Base-by-base conservation (phyloP, 805 yeast genomes). In the Teunomyces kruisii region DNA sequence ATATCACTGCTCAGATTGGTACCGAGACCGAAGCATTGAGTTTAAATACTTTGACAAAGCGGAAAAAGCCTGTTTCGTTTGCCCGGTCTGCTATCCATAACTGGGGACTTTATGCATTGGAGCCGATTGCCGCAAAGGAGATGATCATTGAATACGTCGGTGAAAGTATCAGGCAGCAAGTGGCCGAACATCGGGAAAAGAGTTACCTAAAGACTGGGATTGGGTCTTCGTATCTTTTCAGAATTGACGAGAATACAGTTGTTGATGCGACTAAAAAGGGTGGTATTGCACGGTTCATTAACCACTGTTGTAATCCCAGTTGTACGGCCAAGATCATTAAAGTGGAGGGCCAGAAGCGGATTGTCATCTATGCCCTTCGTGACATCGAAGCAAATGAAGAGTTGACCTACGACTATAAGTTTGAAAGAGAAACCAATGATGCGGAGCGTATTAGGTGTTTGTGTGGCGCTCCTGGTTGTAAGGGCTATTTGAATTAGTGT, bases 131-230 rank as follows among this genome's bases (percentile, higher is more conserved):
- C n/a, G 95, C 94, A 0, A 86, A 83, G 53, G 99, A 94, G 64
- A 92, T 94, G 97, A 90, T 94, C 58, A 92, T 94, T 47, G 99
- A 94, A 65, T 94, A 94, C 57, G 97, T 94, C 4, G 99, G 99
- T 24, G 98, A 94, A 55, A 78, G 95, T 44, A 83, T 94, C 24
- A 75, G 98, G 44, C 97, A 89, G 58, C 96, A 88, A 46, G 92
- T 91, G 32, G 96, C 97, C 1, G 99, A 94, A 56, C 80, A 88
- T 55, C 76, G 99, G 41, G 99, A 94, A 58, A 83, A 83, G 61
- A 76, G 86, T 38, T 94, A 94, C 62, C 65, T 89, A 48, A 80
- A 86, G 54, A 86, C 91, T 0, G 99, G 99, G 27, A 90, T 94
- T 53, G 98, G 98, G 16, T 92, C 98, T 2, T 86, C 96, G 48